Conservation (phyloP, 768 basidiomycete genomes). For the Russula sp. region DNA sequence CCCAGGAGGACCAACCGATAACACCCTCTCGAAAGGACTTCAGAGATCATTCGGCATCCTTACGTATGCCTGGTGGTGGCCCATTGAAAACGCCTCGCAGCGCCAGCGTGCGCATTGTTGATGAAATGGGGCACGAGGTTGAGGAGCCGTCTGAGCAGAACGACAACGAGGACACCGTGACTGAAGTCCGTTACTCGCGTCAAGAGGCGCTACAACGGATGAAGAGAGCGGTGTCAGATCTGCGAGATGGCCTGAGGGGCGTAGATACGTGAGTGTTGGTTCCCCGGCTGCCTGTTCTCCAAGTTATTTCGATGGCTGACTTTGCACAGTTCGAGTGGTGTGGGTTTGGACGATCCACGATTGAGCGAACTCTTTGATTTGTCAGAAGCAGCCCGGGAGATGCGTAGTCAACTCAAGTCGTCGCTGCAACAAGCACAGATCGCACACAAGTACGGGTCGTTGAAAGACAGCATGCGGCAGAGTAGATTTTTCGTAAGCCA, state of each 20-base stretch:
- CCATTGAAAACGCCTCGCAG: conserved; percentile 34
- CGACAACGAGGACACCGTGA: conserved; percentile 31
- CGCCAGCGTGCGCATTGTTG: conserved; percentile 57
- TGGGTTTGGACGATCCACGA: conserved; percentile 43
- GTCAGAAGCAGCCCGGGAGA: conserved; percentile 53
- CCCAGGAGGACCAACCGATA: conserved; percentile 13
- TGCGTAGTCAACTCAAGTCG: conserved; percentile 46
- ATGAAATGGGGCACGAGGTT: conserved; percentile 66
- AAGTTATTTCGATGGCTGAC: conserved; percentile 21
- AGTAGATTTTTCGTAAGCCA: conserved; percentile 42
- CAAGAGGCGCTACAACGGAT: conserved; percentile 57
- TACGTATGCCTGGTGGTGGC: conserved; percentile 23
- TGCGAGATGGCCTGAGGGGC: conserved; percentile 55
- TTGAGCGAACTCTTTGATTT: conserved; percentile 51
- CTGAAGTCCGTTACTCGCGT: conserved; percentile 38
- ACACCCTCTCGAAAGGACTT: conserved; percentile 29
- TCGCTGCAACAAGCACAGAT: conserved; percentile 43
- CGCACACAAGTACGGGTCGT: conserved; percentile 37
- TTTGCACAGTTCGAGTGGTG: conserved; percentile 40
- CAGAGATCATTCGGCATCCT: conserved; percentile 31
- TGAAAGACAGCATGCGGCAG: conserved; percentile 41
- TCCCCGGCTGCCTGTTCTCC: conserved; percentile 7
- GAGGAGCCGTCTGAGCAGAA: conserved; percentile 36
- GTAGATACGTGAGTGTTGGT: conserved; percentile 50
- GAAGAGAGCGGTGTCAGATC: conserved; percentile 54